These are phyloP conservation scores for Aspergillus clavatus DNA, from an alignment of 2,329 filamentous ascomycete genomes.

Conservation along the genomic window DNA sequence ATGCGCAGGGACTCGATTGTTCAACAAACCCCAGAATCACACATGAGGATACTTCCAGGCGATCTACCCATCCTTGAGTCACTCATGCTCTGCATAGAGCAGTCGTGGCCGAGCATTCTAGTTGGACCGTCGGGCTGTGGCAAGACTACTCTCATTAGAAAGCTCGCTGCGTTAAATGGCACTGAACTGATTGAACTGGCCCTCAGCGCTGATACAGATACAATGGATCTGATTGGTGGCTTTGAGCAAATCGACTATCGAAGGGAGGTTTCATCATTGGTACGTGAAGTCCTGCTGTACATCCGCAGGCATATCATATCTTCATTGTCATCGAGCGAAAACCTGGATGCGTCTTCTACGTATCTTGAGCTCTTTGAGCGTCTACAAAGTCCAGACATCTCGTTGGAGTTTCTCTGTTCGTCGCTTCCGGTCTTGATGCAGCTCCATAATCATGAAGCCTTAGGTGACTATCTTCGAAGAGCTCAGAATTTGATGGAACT, in stretches of 20 bases:
- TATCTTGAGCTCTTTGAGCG: conserved; percentile 32
- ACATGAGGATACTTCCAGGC: conserved; percentile 32
- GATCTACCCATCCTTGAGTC: conserved; percentile 73
- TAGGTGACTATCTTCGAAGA: conserved; percentile 47
- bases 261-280: conserved; percentile 61
- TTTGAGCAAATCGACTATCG: conserved; percentile 90
- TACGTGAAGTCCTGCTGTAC: conserved; percentile 50
- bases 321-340: conserved; percentile 21
- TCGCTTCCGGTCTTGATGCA: conserved; percentile 33
- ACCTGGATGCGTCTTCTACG: conserved; percentile 16
- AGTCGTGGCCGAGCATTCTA: conserved; percentile 83
- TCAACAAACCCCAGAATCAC: conserved; percentile 32
- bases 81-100: conserved; percentile 77
- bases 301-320: conserved; percentile 43
- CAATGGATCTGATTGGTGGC: conserved; percentile 93
- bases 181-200: conserved; percentile 74
- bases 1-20: conserved; percentile 54
- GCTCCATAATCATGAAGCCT: conserved; percentile 43
- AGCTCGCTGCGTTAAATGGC: conserved; percentile 74
- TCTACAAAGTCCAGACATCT: conserved; percentile 25
- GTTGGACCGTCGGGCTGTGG: conserved; percentile 81
- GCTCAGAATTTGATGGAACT: conserved; percentile 50
- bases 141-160: conserved; percentile 74
- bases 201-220: conserved; percentile 91
- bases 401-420: conserved; percentile 27